Evolutionary conservation across 1,139 yeast genomes (phyloP), one percentile per base, ranked within the genome.

Genomic region (Geotrichum candidum): DNA sequence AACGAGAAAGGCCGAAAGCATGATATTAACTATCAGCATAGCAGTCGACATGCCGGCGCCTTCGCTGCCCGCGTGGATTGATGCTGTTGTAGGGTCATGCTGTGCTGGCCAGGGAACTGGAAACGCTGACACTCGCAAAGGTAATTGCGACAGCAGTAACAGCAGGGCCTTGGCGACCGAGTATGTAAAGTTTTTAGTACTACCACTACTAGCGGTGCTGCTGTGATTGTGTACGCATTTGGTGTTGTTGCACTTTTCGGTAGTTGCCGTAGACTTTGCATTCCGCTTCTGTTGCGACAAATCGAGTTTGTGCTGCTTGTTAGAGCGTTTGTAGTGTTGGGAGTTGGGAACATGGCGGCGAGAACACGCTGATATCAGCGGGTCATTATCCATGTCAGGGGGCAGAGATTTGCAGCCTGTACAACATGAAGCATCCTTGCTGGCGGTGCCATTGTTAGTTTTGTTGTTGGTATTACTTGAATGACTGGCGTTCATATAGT

Each of bases 1-100:
- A 1, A 94, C 98, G 48, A 94, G 80, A 31, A 35, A 35, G 13
- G 41, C 41, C 5, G 41, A 35, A 35, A 35, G 41, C 5, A 9
- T 6, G 5, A 35, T 35, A 15, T 35, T 35, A 3, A 35, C 41
- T 35, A 35, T 11, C 13, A 35, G 41, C 41, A 35, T 35, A 15
- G 41, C 13, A 15, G 41, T 35, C n/a, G 41, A 35, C 13, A 35
- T 35, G 13, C 13, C n/a, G 41, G 13, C 6, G 3, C 10, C n/a
- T 4, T 35, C 41, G 41, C 6, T 13, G 10, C 13, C 41, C 13
- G 5, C n/a, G 41, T 35, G 13, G 10, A 35, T 35, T 15, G 41
- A 35, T 15, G 13, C 4, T 15, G 41, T 9, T 13, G n/a, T 35
- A 35, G 41, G n/a, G 13, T 9, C 41, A 35, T 35, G 41, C 41